phyloP scores from a whole-genome alignment of 306 rosid species.

The Begonia fuchsioides region DNA sequence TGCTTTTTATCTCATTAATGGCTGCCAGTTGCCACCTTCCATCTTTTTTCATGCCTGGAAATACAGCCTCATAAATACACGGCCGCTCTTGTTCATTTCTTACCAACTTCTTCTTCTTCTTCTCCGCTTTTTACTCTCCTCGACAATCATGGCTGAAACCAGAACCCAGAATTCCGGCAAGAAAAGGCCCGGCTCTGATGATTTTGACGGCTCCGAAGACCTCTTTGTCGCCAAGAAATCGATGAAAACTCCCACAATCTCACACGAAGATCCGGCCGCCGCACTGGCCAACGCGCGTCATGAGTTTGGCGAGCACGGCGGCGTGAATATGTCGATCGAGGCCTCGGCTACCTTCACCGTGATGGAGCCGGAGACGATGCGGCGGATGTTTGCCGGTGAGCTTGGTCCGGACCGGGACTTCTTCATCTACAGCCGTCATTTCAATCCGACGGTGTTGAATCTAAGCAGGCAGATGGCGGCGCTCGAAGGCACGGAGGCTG shows the following conservation, averaged over 20 bases:
- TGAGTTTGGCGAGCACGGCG: conserved; percentile 96
- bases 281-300: conserved; percentile 59
- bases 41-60: too few relatives aligned
- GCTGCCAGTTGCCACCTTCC: too few relatives aligned
- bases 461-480: conserved; percentile 89
- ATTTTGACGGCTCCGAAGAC: conserved; percentile 3
- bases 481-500: conserved; percentile 78
- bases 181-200: conserved; percentile 24
- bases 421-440: conserved; percentile 94
- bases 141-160: too few relatives aligned
- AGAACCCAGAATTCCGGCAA: conserved; percentile 7
- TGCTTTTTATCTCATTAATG: too few relatives aligned
- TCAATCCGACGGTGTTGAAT: conserved; percentile 74
- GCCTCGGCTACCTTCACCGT: conserved; percentile 93
- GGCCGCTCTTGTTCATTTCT: too few relatives aligned
- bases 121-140: too few relatives aligned
- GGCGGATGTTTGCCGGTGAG: conserved; percentile 74
- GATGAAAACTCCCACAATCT: not conserved
- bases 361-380: conserved; percentile 86
- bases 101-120: too few relatives aligned
- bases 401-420: conserved; percentile 67
- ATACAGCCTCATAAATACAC: too few relatives aligned
- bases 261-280: conserved; percentile 42
- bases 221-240: conserved; percentile 20
- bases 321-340: conserved; percentile 94